These are phyloP conservation scores for Aspergillus heteromorphus DNA, from an alignment of 495 filamentous ascomycete genomes.

Conservation along the genomic window DNA sequence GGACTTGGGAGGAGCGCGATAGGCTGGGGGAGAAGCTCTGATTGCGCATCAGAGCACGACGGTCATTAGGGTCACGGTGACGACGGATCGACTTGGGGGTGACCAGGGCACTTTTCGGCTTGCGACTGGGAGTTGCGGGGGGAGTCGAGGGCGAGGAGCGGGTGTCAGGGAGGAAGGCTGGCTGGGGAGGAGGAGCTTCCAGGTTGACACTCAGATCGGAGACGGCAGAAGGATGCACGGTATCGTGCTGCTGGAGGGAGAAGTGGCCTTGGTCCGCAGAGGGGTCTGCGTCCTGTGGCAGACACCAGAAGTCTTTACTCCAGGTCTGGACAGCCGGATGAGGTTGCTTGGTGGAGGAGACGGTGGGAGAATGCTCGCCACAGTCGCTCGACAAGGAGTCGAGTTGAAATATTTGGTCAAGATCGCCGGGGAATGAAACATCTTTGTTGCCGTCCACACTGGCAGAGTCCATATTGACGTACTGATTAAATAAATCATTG, in stretches of 20 bases:
- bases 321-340: conserved; percentile 37
- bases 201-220: conserved; percentile 32
- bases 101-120: conserved; percentile 32
- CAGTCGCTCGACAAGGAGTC: conserved; percentile 40
- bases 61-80: conserved; percentile 39
- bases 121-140: conserved; percentile 37
- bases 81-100: conserved; percentile 40
- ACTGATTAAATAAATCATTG: conserved; percentile 50
- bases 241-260: conserved; percentile 30
- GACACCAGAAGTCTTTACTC: conserved; percentile 35
- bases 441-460: conserved; percentile 39
- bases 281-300: conserved; percentile 29
- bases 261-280: conserved; percentile 23
- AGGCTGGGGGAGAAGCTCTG: conserved; percentile 41
- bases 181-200: conserved; percentile 29
- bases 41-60: conserved; percentile 33
- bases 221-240: conserved; percentile 36
- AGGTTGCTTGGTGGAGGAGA: conserved; percentile 33
- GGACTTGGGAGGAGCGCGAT: conserved; percentile 34
- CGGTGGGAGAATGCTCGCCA: conserved; percentile 40
- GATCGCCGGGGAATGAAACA: conserved; percentile 37
- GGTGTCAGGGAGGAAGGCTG: conserved; percentile 9
- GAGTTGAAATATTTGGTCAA: conserved; percentile 41
- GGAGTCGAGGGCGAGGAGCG: conserved; percentile 39
- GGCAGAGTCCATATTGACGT: conserved; percentile 44